Percentiles rank a stretch among this genome's conserved stretches.
These are phyloP conservation scores for Kwoniella shivajii DNA, from an alignment of 1,284 basidiomycete genomes.

Conservation along the genomic window DNA sequence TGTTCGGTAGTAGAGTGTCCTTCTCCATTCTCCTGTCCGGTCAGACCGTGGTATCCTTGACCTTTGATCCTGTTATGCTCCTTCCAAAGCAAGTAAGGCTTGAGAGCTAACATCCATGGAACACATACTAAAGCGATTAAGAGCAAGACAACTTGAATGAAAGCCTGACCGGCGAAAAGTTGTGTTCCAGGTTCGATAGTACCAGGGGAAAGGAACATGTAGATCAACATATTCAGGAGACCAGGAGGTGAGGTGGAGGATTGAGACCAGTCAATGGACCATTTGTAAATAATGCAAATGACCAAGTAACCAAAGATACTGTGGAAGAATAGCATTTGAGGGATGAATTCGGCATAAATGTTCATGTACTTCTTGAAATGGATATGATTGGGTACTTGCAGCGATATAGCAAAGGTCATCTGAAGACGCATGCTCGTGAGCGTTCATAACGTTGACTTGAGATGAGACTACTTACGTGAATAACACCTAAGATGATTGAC, in stretches of 20 bases:
- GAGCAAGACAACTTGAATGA: constrained; percentile 79
- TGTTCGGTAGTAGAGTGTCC: constrained; percentile 32
- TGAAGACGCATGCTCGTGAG: constrained; percentile 46
- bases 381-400: constrained; percentile 93
- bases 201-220: constrained; percentile 89
- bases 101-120: constrained; percentile 89
- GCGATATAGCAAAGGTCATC: constrained; percentile 98
- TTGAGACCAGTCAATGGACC: constrained; percentile 87
- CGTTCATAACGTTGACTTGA: background rate
- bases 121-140: constrained; percentile 84
- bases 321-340: constrained; percentile 95
- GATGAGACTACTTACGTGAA: constrained; percentile 69
- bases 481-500: constrained; percentile 95
- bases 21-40: constrained; percentile 60
- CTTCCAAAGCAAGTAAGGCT: constrained; percentile 92
- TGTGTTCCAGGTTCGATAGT: constrained; percentile 69
- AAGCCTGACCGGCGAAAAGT: constrained; percentile 85
- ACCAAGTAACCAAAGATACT: constrained; percentile 97
- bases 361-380: constrained; percentile 84
- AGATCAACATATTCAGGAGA: constrained; percentile 91
- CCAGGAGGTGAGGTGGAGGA: constrained; percentile 76
- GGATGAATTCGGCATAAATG: constrained; percentile 92
- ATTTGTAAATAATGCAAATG: constrained; percentile 95
- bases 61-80: constrained; percentile 82
- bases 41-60: constrained; percentile 76